Evolutionary conservation across 208 protist species (phyloP), one percentile per base, ranked within the genome.

Genomic region (Acanthamoeba polyphaga): DNA sequence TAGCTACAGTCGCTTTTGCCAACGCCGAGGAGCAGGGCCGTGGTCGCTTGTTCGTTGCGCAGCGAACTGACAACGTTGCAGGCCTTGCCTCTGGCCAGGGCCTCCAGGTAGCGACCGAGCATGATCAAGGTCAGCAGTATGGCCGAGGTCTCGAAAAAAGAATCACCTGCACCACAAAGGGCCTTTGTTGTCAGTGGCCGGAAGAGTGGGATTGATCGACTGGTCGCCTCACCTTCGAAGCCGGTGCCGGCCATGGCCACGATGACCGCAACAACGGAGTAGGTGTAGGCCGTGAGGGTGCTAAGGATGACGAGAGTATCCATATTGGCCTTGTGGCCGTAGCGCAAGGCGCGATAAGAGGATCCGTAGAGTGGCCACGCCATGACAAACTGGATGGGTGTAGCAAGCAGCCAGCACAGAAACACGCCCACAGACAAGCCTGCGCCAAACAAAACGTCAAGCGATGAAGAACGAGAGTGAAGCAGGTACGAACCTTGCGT

Each of bases 101-200:
- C 96, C 96, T 99, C 99, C 2, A 99, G 97, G 72, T 98, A 99
- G 93, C 98, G 98, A 3, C 99, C 99, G 5, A 99, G 97, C 82
- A 99, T 97, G 97, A 99, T 99, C 93, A 99, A 99, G 15, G 98
- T 98, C 7, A 99, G 98, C 10, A 99, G 96, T 95, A 99, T 98
- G 43, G 98, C 98, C 0, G 98, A 98, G 8, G 99, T 99, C 95
- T 99, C 99, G 95, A 99, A 99, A 95, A 99, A 99, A 53, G 91
- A 55, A n/a, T 88, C 53, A 8, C 34, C 66, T 66, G 66, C 19
- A 8, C 15, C 53, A 8, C 38, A 51, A 53, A 58, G 55, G 29
- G 94, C 70, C 13, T 66, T 24, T 3, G 60, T 12, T 8, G 24
- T 66, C 24, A 24, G 24, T 66, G 46, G 12, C 46, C 46, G 49